A percentile compares a stretch with the other conserved stretches of the same genome.
Evolutionary conservation across 2,329 filamentous ascomycete genomes (phyloP).

Genomic region (Nemania serpens): DNA sequence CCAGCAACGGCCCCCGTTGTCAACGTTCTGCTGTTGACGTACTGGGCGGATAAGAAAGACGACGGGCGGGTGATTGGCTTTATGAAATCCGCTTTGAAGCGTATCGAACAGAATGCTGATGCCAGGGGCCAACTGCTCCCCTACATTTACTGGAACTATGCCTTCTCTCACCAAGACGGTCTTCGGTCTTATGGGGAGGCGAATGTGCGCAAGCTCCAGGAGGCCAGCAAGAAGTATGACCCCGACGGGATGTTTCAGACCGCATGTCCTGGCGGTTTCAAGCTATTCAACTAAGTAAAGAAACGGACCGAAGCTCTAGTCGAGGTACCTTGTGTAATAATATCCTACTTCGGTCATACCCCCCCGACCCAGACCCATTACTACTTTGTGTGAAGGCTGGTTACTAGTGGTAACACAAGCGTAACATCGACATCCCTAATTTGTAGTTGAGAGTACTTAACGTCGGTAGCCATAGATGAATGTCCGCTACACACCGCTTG

Average conservation of each 20-base stretch:
- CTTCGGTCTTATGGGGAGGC: constrained; percentile 20
- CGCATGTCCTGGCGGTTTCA: constrained; percentile 16
- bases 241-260: constrained; percentile 29
- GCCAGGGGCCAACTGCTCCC: background rate
- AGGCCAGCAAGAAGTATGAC: constrained; percentile 34
- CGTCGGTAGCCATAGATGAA: no score
- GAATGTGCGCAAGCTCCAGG: constrained; percentile 16
- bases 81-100: background rate
- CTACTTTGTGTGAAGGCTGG: no score
- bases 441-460: no score
- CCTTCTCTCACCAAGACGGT: constrained; percentile 21
- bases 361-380: no score
- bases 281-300: constrained; percentile 14
- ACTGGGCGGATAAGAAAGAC: constrained; percentile 21
- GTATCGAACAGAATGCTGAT: background rate
- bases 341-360: no score
- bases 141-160: constrained; percentile 31
- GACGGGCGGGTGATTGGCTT: constrained; percentile 17
- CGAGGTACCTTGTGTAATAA: no score
- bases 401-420: no score
- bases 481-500: no score
- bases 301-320: no score
- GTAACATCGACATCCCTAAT: no score
- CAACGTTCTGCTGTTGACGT: constrained; percentile 14
- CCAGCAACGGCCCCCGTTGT: constrained; percentile 17